These are phyloP conservation scores for Madurella mycetomatis DNA, from an alignment of 2,329 filamentous ascomycete genomes.

Conservation along the genomic window DNA sequence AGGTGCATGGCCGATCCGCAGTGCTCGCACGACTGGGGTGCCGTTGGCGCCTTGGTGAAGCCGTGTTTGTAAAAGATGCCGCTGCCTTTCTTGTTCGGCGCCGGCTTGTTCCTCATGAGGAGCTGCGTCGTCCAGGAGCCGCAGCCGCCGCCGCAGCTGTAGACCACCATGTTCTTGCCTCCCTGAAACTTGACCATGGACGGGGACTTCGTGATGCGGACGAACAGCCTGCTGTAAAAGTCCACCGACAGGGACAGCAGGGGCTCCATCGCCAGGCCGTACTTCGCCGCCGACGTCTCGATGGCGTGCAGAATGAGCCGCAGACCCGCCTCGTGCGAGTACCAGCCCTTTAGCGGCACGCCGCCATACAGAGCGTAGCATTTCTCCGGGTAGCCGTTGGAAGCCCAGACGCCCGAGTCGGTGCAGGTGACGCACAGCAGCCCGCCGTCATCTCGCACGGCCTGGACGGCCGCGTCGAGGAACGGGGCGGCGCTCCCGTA, in stretches of 20 bases:
- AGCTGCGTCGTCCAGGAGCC: conserved; percentile 86
- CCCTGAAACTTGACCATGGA: conserved; percentile 86
- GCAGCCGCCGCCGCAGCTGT: conserved; percentile 86
- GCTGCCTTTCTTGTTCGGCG: conserved; percentile 64
- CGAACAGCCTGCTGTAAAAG: conserved; percentile 88
- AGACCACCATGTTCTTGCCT: conserved; percentile 87
- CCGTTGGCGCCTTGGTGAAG: conserved; percentile 65
- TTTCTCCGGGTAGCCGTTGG: conserved; percentile 91
- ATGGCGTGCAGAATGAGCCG: conserved; percentile 81
- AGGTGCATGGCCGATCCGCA: conserved; percentile 85
- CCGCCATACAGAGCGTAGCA: conserved; percentile 92
- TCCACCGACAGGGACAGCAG: conserved; percentile 91
- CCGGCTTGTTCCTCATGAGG: conserved; percentile 64
- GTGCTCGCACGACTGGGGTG: conserved; percentile 67
- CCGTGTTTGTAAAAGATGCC: conserved; percentile 73
- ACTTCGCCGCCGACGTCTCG: conserved; percentile 73
- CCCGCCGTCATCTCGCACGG: conserved; percentile 77
- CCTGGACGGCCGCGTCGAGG: conserved; percentile 83
- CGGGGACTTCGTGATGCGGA: conserved; percentile 73
- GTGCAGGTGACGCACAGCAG: conserved; percentile 94
- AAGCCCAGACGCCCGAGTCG: conserved; percentile 91
- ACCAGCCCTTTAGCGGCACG: conserved; percentile 74
- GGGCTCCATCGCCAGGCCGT: conserved; percentile 85
- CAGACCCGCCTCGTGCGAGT: conserved; percentile 85
- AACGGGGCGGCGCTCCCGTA: conserved; percentile 94